These are phyloP conservation scores for Cutaneotrichosporon spelunceum DNA, from an alignment of 1,284 basidiomycete species.

Conservation along the genomic window DNA sequence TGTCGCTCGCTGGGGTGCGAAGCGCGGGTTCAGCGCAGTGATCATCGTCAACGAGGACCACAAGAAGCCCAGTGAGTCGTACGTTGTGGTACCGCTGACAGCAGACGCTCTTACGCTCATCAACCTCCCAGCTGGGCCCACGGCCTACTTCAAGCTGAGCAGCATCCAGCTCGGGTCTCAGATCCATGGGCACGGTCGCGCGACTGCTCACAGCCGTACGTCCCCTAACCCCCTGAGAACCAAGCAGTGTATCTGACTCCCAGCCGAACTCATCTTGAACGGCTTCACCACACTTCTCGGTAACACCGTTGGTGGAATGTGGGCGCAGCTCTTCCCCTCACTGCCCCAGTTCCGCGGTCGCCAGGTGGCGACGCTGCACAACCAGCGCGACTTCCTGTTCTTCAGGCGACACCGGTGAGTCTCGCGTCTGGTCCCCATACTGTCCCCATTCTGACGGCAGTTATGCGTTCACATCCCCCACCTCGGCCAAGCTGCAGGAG, in stretches of 20 bases:
- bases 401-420: conserved; percentile 84
- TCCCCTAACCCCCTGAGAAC: background rate
- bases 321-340: conserved; percentile 92
- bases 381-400: conserved; percentile 97
- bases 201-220: conserved; percentile 67
- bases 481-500: conserved; percentile 92
- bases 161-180: conserved; percentile 80
- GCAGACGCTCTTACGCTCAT: conserved; percentile 87
- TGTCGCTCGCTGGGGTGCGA: conserved; percentile 90
- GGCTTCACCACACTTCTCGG: conserved; percentile 93
- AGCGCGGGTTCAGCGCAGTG: conserved; percentile 75
- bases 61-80: conserved; percentile 77
- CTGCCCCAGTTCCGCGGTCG: conserved; percentile 93
- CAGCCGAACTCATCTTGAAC: conserved; percentile 88
- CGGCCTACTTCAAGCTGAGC: conserved; percentile 92
- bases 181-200: conserved; percentile 86
- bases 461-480: conserved; percentile 85
- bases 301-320: conserved; percentile 85
- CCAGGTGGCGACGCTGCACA: conserved; percentile 96
- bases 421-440: background rate
- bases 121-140: conserved; percentile 86
- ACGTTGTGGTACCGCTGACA: conserved; percentile 10
- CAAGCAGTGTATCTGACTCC: background rate
- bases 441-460: conserved; percentile 52
- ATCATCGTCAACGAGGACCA: conserved; percentile 91